Evolutionary conservation across 495 filamentous ascomycete genomes (phyloP), one percentile per base, ranked within the genome.

Genomic region (Immersiella caudata): DNA sequence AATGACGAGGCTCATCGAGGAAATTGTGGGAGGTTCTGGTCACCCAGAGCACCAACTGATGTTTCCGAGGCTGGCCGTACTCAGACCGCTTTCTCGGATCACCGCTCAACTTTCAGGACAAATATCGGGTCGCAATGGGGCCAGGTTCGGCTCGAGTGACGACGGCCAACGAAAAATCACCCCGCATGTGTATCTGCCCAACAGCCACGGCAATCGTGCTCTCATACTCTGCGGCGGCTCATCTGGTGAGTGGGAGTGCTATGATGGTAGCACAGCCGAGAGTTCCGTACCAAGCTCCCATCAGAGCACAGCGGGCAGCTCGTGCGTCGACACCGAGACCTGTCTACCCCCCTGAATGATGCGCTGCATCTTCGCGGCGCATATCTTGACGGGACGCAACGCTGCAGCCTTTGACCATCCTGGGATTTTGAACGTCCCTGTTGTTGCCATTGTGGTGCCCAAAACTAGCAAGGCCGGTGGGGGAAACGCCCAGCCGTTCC

Each of bases 121-220:
- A 22, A 46, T 57, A 67, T 64, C 65, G 54, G 68, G 65, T 64
- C 56, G 65, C 55, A 51, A 64, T 63, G 40, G 54, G 60, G 68
- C 36, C 14, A 36, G 52, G 51, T 46, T 35, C 33, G 21, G 26
- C 60, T 46, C 26, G 29, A 56, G 63, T 21, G 29, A 59, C 36
- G 51, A 62, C 24, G 52, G 33, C 68, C 64, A 70, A 70, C 68
- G 55, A 67, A 52, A n/a, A 58, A 21, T 52, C 27, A 66, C 66
- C 60, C 58, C 65, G 59, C 68, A 70, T 65, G 68, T 60, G 66
- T 64, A 70, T 64, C 60, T 70, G 68, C 68, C 68, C 68, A 70
- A 70, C 68, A 68, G 65, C 68, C 51, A 68, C 54, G 24, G 40
- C 29, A 68, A 68, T 49, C 52, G 60, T 51, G 64, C 35, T 35